phyloP scores from a whole-genome alignment of 257 asterid genomes.

The Primulina huaijiensis region DNA sequence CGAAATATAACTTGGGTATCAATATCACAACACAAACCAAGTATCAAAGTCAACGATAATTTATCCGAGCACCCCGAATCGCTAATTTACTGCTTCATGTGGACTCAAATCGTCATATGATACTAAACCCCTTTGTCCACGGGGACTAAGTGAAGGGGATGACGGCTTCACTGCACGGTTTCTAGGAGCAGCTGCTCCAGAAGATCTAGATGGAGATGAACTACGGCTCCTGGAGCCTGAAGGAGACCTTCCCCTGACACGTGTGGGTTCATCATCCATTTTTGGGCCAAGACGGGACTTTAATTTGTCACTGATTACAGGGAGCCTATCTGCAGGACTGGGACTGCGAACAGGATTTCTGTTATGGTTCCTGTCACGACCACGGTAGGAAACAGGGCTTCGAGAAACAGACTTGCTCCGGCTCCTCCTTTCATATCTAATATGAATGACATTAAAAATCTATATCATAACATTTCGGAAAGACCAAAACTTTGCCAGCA shows the following conservation, averaged over 20 bases:
- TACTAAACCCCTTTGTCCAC: constrained; percentile 62
- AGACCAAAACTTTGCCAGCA: neutral
- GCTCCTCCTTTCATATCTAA: constrained; percentile 68
- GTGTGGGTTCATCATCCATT: constrained; percentile 31
- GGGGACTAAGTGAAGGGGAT: constrained; percentile 35
- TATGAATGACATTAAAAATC: neutral
- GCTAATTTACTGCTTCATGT: neutral
- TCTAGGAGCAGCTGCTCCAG: constrained; percentile 35
- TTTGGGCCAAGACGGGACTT: constrained; percentile 86
- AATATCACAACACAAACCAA: neutral
- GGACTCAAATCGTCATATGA: constrained; percentile 81
- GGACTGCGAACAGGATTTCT: constrained; percentile 70
- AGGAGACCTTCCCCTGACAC: constrained; percentile 39
- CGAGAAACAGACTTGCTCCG: constrained; percentile 70
- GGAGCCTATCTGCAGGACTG: constrained; percentile 52
- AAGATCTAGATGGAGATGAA: constrained; percentile 51
- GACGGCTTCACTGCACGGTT: constrained; percentile 36
- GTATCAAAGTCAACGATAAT: neutral
- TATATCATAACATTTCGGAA: neutral
- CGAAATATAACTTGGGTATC: neutral
- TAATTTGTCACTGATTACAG: constrained; percentile 53
- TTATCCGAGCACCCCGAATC: neutral
- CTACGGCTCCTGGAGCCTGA: constrained; percentile 57
- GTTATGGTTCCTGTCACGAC: constrained; percentile 44
- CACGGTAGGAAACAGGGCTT: constrained; percentile 61